phyloP scores from a whole-genome alignment of 1,284 basidiomycete genomes.

The Apiotrichum laibachii region DNA sequence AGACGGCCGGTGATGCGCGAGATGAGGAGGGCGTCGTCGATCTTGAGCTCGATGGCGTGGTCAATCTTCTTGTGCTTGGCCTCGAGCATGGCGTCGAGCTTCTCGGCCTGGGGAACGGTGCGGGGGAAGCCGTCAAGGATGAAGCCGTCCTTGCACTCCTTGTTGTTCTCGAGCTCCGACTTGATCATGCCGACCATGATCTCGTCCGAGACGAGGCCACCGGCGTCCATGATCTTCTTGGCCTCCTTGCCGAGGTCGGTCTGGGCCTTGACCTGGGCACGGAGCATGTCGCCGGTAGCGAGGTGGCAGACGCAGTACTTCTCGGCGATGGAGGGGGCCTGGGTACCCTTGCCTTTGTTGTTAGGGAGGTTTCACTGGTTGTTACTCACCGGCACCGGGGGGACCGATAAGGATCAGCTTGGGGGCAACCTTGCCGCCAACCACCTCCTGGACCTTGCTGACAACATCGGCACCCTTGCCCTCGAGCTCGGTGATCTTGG shows the following conservation, averaged over 20 bases:
- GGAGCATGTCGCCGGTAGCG: slow-evolving; percentile 97
- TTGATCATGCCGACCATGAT: slow-evolving; percentile 98
- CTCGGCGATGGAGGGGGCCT: slow-evolving; percentile 88
- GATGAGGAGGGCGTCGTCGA: slow-evolving; percentile 92
- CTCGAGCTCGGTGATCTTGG: slow-evolving; percentile 48
- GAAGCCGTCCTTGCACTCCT: slow-evolving; percentile 89
- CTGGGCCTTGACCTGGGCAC: slow-evolving; percentile 85
- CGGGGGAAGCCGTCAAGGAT: slow-evolving; percentile 98
- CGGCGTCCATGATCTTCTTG: slow-evolving; percentile 97
- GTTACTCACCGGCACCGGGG: slow-evolving; percentile 81
- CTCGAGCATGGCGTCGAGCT: slow-evolving; percentile 87
- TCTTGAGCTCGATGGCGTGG: slow-evolving; percentile 85
- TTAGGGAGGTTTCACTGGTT: not conserved
- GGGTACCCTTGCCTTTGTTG: slow-evolving; percentile 85
- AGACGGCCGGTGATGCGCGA: slow-evolving; percentile 95
- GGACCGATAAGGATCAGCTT: slow-evolving; percentile 92
- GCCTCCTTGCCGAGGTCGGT: slow-evolving; percentile 85
- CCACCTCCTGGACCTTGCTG: slow-evolving; percentile 46
- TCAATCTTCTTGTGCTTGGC: slow-evolving; percentile 81
- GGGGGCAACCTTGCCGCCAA: slow-evolving; percentile 58
- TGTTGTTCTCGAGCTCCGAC: slow-evolving; percentile 91
- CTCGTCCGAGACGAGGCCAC: slow-evolving; percentile 90
- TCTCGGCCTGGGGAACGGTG: slow-evolving; percentile 95
- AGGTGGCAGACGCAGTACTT: slow-evolving; percentile 96
- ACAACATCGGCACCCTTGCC: slow-evolving; percentile 5